Evolutionary conservation across 257 asterid genomes (phyloP).

Genomic region (Lycium barbarum): DNA sequence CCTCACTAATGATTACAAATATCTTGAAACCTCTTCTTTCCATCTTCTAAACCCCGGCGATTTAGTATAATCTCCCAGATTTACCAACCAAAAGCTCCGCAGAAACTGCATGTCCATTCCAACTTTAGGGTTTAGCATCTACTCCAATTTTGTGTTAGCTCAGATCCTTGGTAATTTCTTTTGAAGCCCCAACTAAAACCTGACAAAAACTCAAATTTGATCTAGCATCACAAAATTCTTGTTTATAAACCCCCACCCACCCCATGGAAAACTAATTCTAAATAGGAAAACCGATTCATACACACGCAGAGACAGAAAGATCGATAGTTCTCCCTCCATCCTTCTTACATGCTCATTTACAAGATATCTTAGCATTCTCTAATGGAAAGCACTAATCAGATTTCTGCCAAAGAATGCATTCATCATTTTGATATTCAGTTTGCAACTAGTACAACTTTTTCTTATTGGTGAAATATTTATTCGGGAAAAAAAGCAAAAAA

Average conservation of each 20-base stretch:
- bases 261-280: no score
- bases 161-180: not conserved
- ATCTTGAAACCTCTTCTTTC: not conserved
- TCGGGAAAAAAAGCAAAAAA: not conserved
- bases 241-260: no score
- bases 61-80: not conserved
- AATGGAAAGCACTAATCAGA: not conserved
- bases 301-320: no score
- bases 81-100: constrained; percentile 6
- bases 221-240: no score
- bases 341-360: not conserved
- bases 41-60: not conserved
- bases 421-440: not conserved
- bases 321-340: not conserved
- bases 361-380: not conserved
- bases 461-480: not conserved
- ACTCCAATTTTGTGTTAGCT: not conserved
- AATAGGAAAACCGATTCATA: no score
- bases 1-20: not conserved
- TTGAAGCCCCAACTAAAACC: not conserved
- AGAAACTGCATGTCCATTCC: not conserved
- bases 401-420: not conserved
- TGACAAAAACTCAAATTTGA: not conserved
- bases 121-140: constrained; percentile 6
- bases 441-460: not conserved